Evolutionary conservation across 2,329 filamentous ascomycete species (phyloP).

Genomic region (Talaromyces sp.): DNA sequence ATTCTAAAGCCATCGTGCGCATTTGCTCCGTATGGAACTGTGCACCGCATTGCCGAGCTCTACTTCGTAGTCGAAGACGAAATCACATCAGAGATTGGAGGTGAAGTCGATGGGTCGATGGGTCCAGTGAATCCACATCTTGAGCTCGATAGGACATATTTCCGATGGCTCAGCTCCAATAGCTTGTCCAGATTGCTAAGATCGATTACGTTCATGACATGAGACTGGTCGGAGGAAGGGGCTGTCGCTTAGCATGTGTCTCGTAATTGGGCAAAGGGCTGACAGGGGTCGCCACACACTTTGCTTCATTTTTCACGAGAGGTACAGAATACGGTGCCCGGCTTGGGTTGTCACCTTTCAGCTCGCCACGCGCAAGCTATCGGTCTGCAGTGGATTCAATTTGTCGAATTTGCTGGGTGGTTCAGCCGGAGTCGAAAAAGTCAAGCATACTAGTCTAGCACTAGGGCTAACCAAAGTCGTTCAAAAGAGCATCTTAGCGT

Average conservation of each 20-base stretch:
- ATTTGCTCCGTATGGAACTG: background rate
- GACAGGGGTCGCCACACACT: background rate
- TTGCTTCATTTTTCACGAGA: background rate
- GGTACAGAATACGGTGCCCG: background rate
- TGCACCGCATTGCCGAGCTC: background rate
- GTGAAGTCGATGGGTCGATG: background rate
- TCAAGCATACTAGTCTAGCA: background rate
- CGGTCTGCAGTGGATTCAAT: background rate
- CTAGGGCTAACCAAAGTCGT: background rate
- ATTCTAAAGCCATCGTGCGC: background rate
- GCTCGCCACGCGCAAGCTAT: slow-evolving; percentile 9
- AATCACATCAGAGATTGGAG: background rate
- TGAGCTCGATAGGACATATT: background rate
- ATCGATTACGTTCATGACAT: background rate
- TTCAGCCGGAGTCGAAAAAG: background rate
- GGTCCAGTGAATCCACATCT: background rate
- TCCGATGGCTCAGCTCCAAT: background rate
- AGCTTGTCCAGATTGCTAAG: background rate
- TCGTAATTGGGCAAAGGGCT: background rate
- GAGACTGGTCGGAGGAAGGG: background rate
- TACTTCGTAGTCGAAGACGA: background rate
- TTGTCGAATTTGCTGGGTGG: background rate
- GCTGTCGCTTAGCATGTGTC: background rate
- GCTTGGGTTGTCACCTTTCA: background rate
- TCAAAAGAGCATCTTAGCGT: background rate